Conservation (phyloP, 768 basidiomycete species). For the Hericium coralloides region DNA sequence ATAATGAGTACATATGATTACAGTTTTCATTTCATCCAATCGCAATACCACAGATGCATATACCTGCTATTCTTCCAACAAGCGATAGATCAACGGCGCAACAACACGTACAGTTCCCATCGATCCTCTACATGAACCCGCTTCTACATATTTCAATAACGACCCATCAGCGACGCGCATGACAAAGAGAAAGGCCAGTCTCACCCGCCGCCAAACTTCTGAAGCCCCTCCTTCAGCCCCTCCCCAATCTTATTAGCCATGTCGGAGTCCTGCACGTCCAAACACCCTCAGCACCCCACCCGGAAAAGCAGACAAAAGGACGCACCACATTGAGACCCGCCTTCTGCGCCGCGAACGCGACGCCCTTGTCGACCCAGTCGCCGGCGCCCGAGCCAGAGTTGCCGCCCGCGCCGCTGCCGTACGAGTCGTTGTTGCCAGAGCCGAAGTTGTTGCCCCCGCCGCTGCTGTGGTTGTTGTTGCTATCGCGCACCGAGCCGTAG, state of each 20-base stretch:
- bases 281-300: background rate
- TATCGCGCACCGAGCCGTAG: too few species aligned
- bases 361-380: constrained; percentile 31
- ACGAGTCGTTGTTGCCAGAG: background rate
- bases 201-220: constrained; percentile 11
- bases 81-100: background rate
- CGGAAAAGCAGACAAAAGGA: constrained; percentile 3
- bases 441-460: constrained; percentile 17
- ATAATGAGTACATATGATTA: too few species aligned
- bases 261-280: constrained; percentile 18
- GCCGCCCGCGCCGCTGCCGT: background rate
- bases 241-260: constrained; percentile 31
- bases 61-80: background rate
- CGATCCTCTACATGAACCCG: too few species aligned
- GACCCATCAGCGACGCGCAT: background rate
- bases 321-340: constrained; percentile 39
- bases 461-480: constrained; percentile 15
- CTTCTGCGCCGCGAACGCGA: constrained; percentile 26
- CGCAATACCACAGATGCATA: background rate
- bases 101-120: background rate
- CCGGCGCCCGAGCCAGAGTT: constrained; percentile 10
- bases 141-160: too few species aligned
- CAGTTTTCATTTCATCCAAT: background rate
- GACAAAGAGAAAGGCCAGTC: background rate
- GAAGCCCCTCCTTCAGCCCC: constrained; percentile 19